phyloP scores from a whole-genome alignment of 441 rosid species.

The Cnidoscolus chayamansa region DNA sequence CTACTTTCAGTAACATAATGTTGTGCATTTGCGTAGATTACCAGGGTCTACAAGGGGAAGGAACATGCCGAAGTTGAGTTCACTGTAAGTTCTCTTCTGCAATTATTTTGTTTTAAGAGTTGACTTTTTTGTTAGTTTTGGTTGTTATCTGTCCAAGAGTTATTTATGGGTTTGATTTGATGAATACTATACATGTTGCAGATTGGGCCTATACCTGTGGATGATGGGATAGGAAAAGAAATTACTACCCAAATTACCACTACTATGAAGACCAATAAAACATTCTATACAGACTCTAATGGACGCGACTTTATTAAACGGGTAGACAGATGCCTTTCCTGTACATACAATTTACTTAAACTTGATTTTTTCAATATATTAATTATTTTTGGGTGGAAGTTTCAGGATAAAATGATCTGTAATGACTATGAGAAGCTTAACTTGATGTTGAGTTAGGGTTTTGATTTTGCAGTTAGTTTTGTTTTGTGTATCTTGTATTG shows the following conservation, averaged over 20 bases:
- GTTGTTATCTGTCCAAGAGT: conserved; percentile 19
- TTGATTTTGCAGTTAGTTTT: conserved; percentile 7
- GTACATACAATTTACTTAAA: conserved; percentile 7
- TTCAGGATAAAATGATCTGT: background rate
- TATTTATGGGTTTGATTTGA: conserved; percentile 20
- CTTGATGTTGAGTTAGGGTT: conserved; percentile 6
- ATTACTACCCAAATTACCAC: conserved; percentile 71
- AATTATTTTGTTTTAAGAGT: conserved; percentile 10
- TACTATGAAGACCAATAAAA: conserved; percentile 57
- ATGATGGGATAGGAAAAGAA: conserved; percentile 83
- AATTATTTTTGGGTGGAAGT: background rate
- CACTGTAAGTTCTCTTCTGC: conserved; percentile 47
- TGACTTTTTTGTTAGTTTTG: background rate
- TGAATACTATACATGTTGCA: conserved; percentile 27
- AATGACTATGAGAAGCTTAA: conserved; percentile 1
- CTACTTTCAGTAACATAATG: conserved; percentile 22
- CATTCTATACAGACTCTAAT: conserved; percentile 88
- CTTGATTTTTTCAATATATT: background rate
- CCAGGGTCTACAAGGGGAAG: conserved; percentile 72
- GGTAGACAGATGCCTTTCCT: conserved; percentile 41
- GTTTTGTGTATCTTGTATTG: conserved; percentile 1
- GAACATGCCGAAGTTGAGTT: conserved; percentile 92
- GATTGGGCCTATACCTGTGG: conserved; percentile 79
- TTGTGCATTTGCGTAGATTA: conserved; percentile 41
- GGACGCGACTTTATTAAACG: conserved; percentile 88